phyloP scores from a whole-genome alignment of 768 basidiomycete genomes.

The Lactarius vividus region DNA sequence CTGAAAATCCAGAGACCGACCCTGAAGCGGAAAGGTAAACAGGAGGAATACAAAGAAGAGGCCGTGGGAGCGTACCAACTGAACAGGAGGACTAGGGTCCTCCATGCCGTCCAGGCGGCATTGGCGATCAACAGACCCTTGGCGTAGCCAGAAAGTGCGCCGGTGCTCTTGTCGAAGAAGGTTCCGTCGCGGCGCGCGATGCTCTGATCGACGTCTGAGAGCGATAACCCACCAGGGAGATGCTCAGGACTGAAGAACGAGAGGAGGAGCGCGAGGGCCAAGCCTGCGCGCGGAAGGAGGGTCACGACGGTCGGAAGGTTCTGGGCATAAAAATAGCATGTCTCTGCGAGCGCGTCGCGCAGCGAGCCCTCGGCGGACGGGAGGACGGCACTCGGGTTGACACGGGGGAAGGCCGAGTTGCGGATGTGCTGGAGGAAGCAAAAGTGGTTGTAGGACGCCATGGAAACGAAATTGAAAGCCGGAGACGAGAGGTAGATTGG shows the following conservation, averaged over 20 bases:
- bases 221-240: slow-evolving; percentile 44
- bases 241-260: slow-evolving; percentile 48
- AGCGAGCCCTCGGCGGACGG: slow-evolving; percentile 30
- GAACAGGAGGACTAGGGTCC: slow-evolving; percentile 59
- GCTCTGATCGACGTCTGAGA: slow-evolving; percentile 44
- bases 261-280: slow-evolving; percentile 71
- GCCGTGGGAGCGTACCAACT: slow-evolving; percentile 52
- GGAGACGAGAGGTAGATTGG: slow-evolving; percentile 82
- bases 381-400: slow-evolving; percentile 40
- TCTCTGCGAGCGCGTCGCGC: slow-evolving; percentile 72
- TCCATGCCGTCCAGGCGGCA: slow-evolving; percentile 78
- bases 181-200: slow-evolving; percentile 60
- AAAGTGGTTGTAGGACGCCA: slow-evolving; percentile 81
- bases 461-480: slow-evolving; percentile 68
- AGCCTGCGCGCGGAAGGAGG: slow-evolving; percentile 79
- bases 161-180: slow-evolving; percentile 64
- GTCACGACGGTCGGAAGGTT: slow-evolving; percentile 78
- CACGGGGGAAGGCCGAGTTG: slow-evolving; percentile 56
- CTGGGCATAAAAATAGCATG: slow-evolving; percentile 80
- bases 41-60: background rate
- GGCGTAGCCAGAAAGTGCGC: slow-evolving; percentile 71
- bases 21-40: slow-evolving; percentile 39
- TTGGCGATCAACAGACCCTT: slow-evolving; percentile 79
- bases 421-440: slow-evolving; percentile 83
- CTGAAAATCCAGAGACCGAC: slow-evolving; percentile 77